Percentiles rank a stretch among this genome's conserved stretches.
phyloP scores from a whole-genome alignment of 139 green algal genomes.

The Haematococcus sp. region DNA sequence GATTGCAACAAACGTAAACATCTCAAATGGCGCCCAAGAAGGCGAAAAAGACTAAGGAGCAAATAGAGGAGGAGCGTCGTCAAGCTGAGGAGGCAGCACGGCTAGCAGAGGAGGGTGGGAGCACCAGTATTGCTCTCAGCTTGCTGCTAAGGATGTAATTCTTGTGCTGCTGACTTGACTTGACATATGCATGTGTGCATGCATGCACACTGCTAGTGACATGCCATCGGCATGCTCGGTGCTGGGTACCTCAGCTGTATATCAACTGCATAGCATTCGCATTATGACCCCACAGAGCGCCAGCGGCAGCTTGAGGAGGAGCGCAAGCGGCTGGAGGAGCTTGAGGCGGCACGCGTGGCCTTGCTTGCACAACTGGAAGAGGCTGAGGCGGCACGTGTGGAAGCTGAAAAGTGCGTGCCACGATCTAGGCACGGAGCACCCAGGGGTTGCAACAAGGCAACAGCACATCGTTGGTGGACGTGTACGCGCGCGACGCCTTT shows the following conservation, averaged over 20 bases:
- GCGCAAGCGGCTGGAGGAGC: conserved; percentile 32
- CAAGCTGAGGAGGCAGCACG: conserved; percentile 36
- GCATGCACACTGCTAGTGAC: background rate
- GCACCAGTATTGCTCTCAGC: too few relatives aligned
- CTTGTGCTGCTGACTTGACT: background rate
- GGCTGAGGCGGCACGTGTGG: conserved; percentile 20
- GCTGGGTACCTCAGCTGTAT: too few relatives aligned
- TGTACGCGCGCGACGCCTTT: too few relatives aligned
- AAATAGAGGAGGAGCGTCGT: conserved; percentile 40
- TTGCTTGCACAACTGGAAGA: conserved; percentile 11
- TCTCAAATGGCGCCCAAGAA: conserved; percentile 18
- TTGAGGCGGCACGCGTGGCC: conserved; percentile 33
- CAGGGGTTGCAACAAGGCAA: too few relatives aligned
- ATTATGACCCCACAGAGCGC: conserved; percentile 13
- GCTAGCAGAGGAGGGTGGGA: conserved; percentile 36
- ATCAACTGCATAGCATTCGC: too few relatives aligned
- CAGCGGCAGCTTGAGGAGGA: conserved; percentile 33
- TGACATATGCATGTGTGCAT: background rate
- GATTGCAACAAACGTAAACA: background rate
- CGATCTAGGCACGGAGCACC: too few relatives aligned
- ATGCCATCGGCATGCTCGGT: too few relatives aligned
- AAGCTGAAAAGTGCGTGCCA: conserved; percentile 22
- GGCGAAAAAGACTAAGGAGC: conserved; percentile 51
- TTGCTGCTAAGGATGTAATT: background rate
- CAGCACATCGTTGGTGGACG: too few relatives aligned